A percentile compares a stretch with the other conserved stretches of the same genome.
phyloP scores from a whole-genome alignment of 148 eudicot species.

The Beta vulgaris region DNA sequence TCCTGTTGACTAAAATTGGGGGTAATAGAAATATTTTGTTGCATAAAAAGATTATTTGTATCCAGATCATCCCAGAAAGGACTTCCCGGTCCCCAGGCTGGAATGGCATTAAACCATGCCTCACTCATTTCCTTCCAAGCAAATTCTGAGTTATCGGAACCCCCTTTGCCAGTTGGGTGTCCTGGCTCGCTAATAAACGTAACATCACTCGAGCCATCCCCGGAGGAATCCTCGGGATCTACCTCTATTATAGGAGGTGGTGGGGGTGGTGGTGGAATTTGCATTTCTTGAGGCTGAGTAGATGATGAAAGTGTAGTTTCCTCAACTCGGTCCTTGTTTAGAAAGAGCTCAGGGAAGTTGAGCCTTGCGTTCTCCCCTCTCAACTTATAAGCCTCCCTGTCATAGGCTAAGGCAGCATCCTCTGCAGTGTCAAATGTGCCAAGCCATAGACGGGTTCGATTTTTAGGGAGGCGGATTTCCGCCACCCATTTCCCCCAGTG shows the following conservation, averaged over 20 bases:
- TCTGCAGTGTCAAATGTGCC: slow-evolving; percentile 81
- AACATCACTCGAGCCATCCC: slow-evolving; percentile 25
- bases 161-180: slow-evolving; percentile 20
- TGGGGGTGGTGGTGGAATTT: background rate
- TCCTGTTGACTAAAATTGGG: slow-evolving; percentile 28
- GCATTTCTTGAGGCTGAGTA: slow-evolving; percentile 2
- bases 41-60: slow-evolving; percentile 46
- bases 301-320: background rate
- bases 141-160: slow-evolving; percentile 35
- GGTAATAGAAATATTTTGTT: slow-evolving; percentile 39
- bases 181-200: slow-evolving; percentile 20
- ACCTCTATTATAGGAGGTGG: slow-evolving; percentile 8
- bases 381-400: slow-evolving; percentile 66
- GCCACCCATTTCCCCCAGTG: slow-evolving; percentile 98
- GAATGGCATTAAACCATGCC: slow-evolving; percentile 68
- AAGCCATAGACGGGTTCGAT: slow-evolving; percentile 73
- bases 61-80: slow-evolving; percentile 87
- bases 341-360: slow-evolving; percentile 66
- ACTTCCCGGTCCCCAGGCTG: slow-evolving; percentile 84
- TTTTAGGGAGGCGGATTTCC: slow-evolving; percentile 72
- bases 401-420: slow-evolving; percentile 83
- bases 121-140: slow-evolving; percentile 77
- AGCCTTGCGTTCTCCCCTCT: slow-evolving; percentile 73
- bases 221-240: slow-evolving; percentile 28
- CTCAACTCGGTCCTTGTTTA: slow-evolving; percentile 31